Conservation (phyloP, 2,329 filamentous ascomycete species). For the Cryphonectria japonica region DNA sequence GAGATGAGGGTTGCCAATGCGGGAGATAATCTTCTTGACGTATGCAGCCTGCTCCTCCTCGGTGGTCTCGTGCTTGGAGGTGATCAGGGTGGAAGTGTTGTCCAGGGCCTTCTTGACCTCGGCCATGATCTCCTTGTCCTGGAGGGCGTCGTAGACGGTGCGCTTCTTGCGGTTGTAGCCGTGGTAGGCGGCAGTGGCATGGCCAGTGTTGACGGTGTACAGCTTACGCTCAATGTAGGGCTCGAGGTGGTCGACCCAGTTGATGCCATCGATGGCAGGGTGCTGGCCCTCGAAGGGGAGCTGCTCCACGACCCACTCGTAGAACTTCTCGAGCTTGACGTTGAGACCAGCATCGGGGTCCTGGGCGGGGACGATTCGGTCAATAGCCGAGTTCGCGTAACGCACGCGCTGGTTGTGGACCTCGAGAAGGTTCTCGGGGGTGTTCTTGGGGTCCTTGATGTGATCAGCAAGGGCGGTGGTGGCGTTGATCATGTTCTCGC, state of each 20-base stretch:
- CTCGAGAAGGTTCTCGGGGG: slow-evolving; percentile 66
- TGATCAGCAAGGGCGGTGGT: slow-evolving; percentile 83
- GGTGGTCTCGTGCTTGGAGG: slow-evolving; percentile 81
- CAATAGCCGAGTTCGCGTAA: slow-evolving; percentile 97
- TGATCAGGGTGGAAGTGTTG: slow-evolving; percentile 86
- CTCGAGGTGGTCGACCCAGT: slow-evolving; percentile 88
- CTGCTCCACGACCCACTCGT: slow-evolving; percentile 95
- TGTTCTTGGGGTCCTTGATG: slow-evolving; percentile 77
- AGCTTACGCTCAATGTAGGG: slow-evolving; percentile 99
- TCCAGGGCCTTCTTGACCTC: slow-evolving; percentile 79
- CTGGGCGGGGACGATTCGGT: slow-evolving; percentile 95
- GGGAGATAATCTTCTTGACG: slow-evolving; percentile 86
- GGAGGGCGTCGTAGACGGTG: slow-evolving; percentile 87
- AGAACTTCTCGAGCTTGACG: slow-evolving; percentile 97
- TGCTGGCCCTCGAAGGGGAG: slow-evolving; percentile 77
- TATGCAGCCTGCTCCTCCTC: slow-evolving; percentile 79
- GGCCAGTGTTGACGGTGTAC: slow-evolving; percentile 98
- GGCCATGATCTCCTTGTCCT: slow-evolving; percentile 76
- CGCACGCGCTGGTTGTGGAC: slow-evolving; percentile 75
- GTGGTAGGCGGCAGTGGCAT: slow-evolving; percentile 95
- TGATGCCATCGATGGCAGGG: slow-evolving; percentile 82
- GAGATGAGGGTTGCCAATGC: slow-evolving; percentile 91
- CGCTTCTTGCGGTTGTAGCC: slow-evolving; percentile 84
- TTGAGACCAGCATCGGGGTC: slow-evolving; percentile 78
- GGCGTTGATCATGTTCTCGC: slow-evolving; percentile 96